Evolutionary conservation across 805 yeast genomes (phyloP), one percentile per base, ranked within the genome.

Genomic region (Metschnikowia koreensis): DNA sequence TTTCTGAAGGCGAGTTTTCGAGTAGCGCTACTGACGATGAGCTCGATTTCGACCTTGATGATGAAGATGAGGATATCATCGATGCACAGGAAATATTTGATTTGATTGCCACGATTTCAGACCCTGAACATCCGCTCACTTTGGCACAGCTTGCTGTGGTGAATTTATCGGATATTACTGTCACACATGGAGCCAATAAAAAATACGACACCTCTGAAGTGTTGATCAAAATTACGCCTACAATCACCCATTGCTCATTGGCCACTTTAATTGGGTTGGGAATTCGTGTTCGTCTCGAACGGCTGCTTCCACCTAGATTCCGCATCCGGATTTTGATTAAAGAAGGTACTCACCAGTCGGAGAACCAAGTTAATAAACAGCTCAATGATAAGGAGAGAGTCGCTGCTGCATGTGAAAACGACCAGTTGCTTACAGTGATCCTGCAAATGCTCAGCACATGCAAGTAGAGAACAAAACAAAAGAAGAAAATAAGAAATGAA

Each of bases 371-470:
- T 22, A 94, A 94, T 70, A 93, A 93, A 66, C 99, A 94, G 71
- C 78, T 94, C 54, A 94, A 94, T 64, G 99, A 94, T 66, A 94
- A 94, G 71, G 99, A 94, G 70, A 76, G 99, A 55, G 97, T 94
- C 0, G 96, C 97, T 33, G 99, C 99, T 28, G 99, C 99, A 0
- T 92, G 98, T 68, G 99, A 94, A 64, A 94, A 94, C 63, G 96
- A 88, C 51, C 99, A 94, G 72, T 74, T 94, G 41, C 72, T 92
- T 38, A 80, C 84, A 31, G 99, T 94, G n/a, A 87, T 94, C 38
- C 87, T 91, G 59, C 90, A 87, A 56, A 94, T 94, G 99, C 77
- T 94, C 52, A 79, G 87, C 37, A 86, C 94, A 3, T 94, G 99
- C 63, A 71, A 73, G 60, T 73, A 48, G 43, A 8, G 6, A 16